Evolutionary conservation across 1,139 yeast species (phyloP).

Genomic region (Yamadazyma diospyri): DNA sequence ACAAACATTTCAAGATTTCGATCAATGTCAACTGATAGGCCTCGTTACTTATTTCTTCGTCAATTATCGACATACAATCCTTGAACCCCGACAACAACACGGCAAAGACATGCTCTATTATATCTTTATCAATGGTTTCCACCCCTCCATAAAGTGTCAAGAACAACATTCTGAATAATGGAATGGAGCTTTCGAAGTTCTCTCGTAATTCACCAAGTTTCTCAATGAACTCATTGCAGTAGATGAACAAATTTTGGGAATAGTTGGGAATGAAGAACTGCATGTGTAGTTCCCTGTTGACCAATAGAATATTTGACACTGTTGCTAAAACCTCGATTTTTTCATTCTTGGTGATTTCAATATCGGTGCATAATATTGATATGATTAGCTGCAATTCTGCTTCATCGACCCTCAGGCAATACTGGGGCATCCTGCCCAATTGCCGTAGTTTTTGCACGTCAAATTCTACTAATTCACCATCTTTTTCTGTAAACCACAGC

Average conservation of each 20-base stretch:
- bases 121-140: conserved; percentile 9
- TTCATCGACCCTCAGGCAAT: conserved; percentile 18
- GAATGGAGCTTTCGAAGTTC: conserved; percentile 19
- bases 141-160: conserved; percentile 24
- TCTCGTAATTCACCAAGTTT: conserved; percentile 3
- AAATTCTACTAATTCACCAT: not conserved
- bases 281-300: conserved; percentile 23
- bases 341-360: conserved; percentile 10
- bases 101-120: conserved; percentile 14
- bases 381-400: conserved; percentile 18
- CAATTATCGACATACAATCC: conserved; percentile 11
- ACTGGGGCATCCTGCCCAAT: conserved; percentile 19
- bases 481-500: too few species aligned
- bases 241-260: conserved; percentile 16
- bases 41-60: conserved; percentile 2
- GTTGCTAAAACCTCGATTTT: conserved; percentile 18
- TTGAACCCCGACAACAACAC: conserved; percentile 17
- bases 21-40: conserved; percentile 16
- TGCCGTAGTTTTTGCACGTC: conserved; percentile 13
- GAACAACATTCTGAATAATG: conserved; percentile 25
- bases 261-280: conserved; percentile 20
- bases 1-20: conserved; percentile 28
- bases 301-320: conserved; percentile 22
- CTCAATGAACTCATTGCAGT: conserved; percentile 14
- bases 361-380: conserved; percentile 10